phyloP scores from a whole-genome alignment of 2,329 filamentous ascomycete genomes.

The Colletotrichum endophyticum region DNA sequence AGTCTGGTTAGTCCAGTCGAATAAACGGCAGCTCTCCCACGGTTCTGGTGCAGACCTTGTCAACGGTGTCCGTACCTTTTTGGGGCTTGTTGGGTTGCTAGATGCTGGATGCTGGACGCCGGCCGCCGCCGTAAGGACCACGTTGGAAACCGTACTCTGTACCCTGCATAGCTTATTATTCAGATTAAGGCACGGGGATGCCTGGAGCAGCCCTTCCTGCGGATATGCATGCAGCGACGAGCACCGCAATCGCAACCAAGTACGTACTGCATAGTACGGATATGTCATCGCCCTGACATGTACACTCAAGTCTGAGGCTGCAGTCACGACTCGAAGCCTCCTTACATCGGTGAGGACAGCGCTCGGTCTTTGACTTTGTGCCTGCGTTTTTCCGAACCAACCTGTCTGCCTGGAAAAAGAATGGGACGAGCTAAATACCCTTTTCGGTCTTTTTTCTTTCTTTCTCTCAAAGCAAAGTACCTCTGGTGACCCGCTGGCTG shows the following conservation, averaged over 20 bases:
- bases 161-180: not conserved
- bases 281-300: not conserved
- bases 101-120: not conserved
- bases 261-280: not conserved
- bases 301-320: not conserved
- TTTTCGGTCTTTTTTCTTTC: not conserved
- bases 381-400: not conserved
- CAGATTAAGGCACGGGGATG: not conserved
- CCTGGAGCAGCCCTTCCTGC: not conserved
- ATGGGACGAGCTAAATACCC: conserved; percentile 1
- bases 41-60: not conserved
- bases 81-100: not conserved
- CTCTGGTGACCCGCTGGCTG: not conserved
- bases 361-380: not conserved
- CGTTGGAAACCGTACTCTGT: not conserved
- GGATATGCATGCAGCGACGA: not conserved
- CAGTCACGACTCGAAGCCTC: not conserved
- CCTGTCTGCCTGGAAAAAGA: not conserved
- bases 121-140: not conserved
- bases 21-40: not conserved
- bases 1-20: not conserved
- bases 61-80: not conserved
- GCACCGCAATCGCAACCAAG: not conserved
- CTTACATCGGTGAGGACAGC: not conserved
- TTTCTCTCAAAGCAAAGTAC: not conserved